These are phyloP conservation scores for Roridomyces roridus DNA, from an alignment of 768 basidiomycete genomes.

Conservation along the genomic window DNA sequence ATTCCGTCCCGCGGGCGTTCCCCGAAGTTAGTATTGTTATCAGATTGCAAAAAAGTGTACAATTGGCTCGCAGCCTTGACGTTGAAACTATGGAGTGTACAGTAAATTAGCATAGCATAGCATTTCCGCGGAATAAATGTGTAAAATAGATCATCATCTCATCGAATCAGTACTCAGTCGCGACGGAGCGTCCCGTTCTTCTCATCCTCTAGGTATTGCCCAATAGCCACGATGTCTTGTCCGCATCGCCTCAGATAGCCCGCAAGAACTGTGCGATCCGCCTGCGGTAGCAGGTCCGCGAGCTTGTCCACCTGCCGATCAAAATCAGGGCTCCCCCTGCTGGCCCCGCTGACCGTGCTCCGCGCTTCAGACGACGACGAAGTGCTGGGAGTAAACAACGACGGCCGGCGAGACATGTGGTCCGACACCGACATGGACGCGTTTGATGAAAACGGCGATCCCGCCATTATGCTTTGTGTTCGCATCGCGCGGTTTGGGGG, in stretches of 20 bases:
- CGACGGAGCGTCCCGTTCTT: constrained; percentile 68
- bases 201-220: constrained; percentile 85
- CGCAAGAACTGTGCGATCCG: constrained; percentile 68
- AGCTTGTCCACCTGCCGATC: constrained; percentile 74
- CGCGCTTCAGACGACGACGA: constrained; percentile 18
- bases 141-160: constrained; percentile 12
- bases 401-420: constrained; percentile 42
- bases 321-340: constrained; percentile 52
- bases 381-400: constrained; percentile 35
- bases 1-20: constrained; percentile 52
- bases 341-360: background rate
- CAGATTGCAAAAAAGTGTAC: constrained; percentile 5
- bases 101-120: constrained; percentile 19
- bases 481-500: constrained; percentile 66
- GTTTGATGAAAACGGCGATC: constrained; percentile 34
- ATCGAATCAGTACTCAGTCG: constrained; percentile 31
- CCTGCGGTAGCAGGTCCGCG: constrained; percentile 72
- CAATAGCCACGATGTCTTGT: constrained; percentile 85
- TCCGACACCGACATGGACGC: constrained; percentile 26
- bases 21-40: constrained; percentile 6
- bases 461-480: constrained; percentile 67
- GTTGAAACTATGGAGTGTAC: constrained; percentile 1
- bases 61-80: constrained; percentile 16
- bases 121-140: constrained; percentile 10
- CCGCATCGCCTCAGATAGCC: constrained; percentile 77